Conservation (phyloP, 2,329 filamentous ascomycete genomes). For the Penicillium sp. region DNA sequence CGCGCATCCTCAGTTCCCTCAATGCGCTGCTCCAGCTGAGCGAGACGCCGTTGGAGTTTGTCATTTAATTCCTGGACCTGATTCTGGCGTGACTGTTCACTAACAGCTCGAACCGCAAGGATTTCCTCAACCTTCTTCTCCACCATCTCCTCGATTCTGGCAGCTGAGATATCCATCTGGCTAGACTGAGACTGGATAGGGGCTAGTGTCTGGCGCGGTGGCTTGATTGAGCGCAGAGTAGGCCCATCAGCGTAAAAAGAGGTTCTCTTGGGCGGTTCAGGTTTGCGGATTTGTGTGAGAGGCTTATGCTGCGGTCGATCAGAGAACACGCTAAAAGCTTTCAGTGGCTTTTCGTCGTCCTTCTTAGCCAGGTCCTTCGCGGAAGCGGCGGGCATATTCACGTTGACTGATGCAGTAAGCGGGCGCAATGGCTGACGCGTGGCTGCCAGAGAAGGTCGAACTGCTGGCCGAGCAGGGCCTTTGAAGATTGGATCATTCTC, state of each 20-base stretch:
- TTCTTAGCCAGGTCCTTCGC: conserved; percentile 56
- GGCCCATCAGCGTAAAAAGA: conserved; percentile 43
- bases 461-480: conserved; percentile 64
- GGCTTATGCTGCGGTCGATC: conserved; percentile 63
- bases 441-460: conserved; percentile 45
- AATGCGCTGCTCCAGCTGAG: conserved; percentile 84
- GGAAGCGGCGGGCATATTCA: conserved; percentile 63
- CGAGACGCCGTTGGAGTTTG: conserved; percentile 77
- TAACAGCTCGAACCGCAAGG: conserved; percentile 72
- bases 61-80: conserved; percentile 66
- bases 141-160: conserved; percentile 86
- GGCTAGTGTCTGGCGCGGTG: conserved; percentile 40
- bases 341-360: conserved; percentile 71
- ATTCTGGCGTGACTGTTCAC: conserved; percentile 55
- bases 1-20: conserved; percentile 75
- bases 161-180: conserved; percentile 65
- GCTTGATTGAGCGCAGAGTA: conserved; percentile 53
- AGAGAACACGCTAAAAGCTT: conserved; percentile 84
- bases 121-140: conserved; percentile 91
- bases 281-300: conserved; percentile 41
- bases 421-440: conserved; percentile 78
- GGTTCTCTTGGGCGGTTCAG: conserved; percentile 51
- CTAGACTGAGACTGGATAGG: conserved; percentile 36
- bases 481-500: conserved; percentile 94
- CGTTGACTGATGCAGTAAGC: conserved; percentile 75